Percentiles rank a stretch among this genome's conserved stretches.
These are phyloP conservation scores for Penicillium frequentans DNA, from an alignment of 2,329 filamentous ascomycete genomes.

Conservation along the genomic window DNA sequence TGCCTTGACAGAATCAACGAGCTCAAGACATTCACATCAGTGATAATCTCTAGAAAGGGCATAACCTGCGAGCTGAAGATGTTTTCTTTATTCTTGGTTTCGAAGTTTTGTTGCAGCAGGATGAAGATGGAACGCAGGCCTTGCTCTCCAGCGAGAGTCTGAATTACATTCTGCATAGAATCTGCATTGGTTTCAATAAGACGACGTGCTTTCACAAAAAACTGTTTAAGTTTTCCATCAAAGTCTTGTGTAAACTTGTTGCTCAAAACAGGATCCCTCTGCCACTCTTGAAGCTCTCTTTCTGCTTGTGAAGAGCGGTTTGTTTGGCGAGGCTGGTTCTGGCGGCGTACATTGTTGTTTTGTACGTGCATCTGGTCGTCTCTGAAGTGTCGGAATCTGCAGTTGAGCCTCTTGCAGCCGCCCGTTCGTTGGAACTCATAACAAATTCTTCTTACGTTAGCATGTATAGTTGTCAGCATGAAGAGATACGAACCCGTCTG, in stretches of 20 bases:
- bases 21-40: background rate
- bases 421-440: background rate
- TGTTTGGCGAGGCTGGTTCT: background rate
- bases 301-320: background rate
- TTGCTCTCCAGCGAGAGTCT: background rate
- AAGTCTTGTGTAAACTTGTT: background rate
- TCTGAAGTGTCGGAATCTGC: background rate
- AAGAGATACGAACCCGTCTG: background rate
- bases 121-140: background rate
- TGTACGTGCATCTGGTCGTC: background rate
- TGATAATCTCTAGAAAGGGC: background rate
- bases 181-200: background rate
- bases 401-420: background rate
- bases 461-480: background rate
- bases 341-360: background rate
- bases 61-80: background rate
- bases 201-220: background rate
- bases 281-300: background rate
- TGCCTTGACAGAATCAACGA: background rate
- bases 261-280: background rate
- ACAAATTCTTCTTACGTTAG: background rate
- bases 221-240: background rate
- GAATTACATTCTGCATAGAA: background rate
- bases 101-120: background rate
- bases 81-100: background rate